Evolutionary conservation across 306 rosid species (phyloP).

Genomic region (Quercus suber): DNA sequence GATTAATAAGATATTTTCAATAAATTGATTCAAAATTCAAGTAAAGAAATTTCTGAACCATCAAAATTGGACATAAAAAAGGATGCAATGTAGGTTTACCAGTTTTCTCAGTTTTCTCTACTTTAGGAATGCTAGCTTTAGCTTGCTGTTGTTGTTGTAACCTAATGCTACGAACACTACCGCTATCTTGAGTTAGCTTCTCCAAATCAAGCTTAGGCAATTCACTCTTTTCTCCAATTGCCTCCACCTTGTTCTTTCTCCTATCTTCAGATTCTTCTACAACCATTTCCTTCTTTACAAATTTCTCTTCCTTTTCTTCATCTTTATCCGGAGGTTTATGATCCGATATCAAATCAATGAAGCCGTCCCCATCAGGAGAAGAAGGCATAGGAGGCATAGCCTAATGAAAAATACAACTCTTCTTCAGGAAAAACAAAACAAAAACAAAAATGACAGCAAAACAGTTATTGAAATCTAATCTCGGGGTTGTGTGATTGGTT

Average conservation of each 20-base stretch:
- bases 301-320: constrained; percentile 38
- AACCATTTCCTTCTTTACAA: constrained; percentile 20
- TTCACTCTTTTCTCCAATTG: constrained; percentile 30
- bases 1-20: constrained; percentile 13
- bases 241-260: constrained; percentile 21
- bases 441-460: constrained; percentile 10
- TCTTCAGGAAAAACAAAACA: constrained; percentile 22
- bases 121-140: constrained; percentile 25
- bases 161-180: constrained; percentile 11
- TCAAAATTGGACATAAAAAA: neutral
- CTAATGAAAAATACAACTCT: constrained; percentile 33
- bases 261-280: constrained; percentile 31
- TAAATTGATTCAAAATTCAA: constrained; percentile 1
- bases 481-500: constrained; percentile 11
- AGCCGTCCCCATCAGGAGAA: constrained; percentile 31
- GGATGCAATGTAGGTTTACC: constrained; percentile 37
- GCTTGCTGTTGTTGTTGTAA: constrained; percentile 29
- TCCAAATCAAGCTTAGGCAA: constrained; percentile 35
- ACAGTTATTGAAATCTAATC: constrained; percentile 16
- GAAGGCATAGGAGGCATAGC: constrained; percentile 56
- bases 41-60: neutral
- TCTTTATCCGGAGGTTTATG: constrained; percentile 26
- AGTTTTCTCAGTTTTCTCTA: constrained; percentile 39
- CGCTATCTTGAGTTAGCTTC: constrained; percentile 29
- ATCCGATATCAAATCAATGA: constrained; percentile 27